Base-by-base conservation (phyloP, 176 grass and related monocot genomes). In the Musa itinerans region DNA sequence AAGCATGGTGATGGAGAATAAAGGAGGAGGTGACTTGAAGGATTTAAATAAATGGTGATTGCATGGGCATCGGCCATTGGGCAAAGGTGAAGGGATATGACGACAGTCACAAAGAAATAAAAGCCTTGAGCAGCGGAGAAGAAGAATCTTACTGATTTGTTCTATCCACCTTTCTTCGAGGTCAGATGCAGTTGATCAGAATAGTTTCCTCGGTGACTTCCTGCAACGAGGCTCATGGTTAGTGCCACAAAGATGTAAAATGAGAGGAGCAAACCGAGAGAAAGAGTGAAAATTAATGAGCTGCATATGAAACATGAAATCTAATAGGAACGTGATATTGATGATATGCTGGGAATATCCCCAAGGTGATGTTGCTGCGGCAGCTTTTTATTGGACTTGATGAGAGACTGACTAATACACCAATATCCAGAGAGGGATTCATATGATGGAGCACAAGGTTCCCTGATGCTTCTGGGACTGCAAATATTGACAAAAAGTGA, bases 361-460 rank as follows among this genome's bases (percentile, higher is more conserved):
- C 3, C 34, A 43, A 6, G 34, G 34, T 43, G 34, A 43, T 43
- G 34, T 43, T 43, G 34, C 34, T 43, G 34, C 34, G 34, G 3
- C 4, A 0, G 34, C 34, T 43, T 6, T 43, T 43, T 43, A 43
- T 43, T 43, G 34, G 34, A 43, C 3, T 43, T 6, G 34, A 3
- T 43, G 34, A 6, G 0, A 34, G 29, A 34, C 29, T 4, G 3
- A 43, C 34, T 43, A 43, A 43, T 43, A 43, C 34, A 43, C 34
- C 34, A 43, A 43, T 43, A 5, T 6, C 34, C 10, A 51, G 19
- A 70, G 48, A 19, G 51, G 34, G 68, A 70, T 70, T 70, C 68
- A 70, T 70, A 50, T 21, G 65, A 68, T 68, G 68, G 68, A 50
- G 34, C 34, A 70, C 68, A 70, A 70, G 68, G 68, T 70, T 70